These are phyloP conservation scores for Prinsepia uniflora DNA, from an alignment of 306 rosid species.

Conservation along the genomic window DNA sequence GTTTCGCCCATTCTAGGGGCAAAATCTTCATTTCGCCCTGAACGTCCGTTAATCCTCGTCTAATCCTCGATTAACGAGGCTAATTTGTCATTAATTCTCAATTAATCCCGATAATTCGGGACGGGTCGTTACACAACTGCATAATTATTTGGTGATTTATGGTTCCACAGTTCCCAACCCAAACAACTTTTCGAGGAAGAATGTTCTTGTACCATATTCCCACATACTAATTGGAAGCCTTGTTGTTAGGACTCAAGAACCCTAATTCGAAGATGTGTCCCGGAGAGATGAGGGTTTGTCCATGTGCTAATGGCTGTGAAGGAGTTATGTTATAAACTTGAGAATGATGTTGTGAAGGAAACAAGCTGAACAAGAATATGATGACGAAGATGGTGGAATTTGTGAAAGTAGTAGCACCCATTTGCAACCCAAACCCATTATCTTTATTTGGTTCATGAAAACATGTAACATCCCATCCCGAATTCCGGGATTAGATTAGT, in stretches of 20 bases:
- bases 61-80: no score
- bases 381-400: background rate
- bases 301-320: background rate
- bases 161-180: no score
- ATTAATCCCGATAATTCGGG: no score
- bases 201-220: slow-evolving; percentile 40
- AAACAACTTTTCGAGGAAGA: slow-evolving; percentile 12
- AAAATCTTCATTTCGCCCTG: no score
- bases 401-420: background rate
- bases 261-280: slow-evolving; percentile 31
- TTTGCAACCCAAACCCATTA: background rate
- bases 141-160: no score
- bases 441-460: background rate
- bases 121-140: no score
- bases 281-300: slow-evolving; percentile 19
- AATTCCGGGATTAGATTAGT: no score
- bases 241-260: slow-evolving; percentile 41
- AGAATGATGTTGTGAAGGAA: background rate
- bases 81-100: no score
- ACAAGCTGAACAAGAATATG: background rate
- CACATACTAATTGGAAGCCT: slow-evolving; percentile 30
- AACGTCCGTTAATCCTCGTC: no score
- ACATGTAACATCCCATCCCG: no score
- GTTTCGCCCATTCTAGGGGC: no score
- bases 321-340: slow-evolving; percentile 21